Evolutionary conservation across 768 basidiomycete genomes (phyloP).

Genomic region (Lyophyllum atratum): DNA sequence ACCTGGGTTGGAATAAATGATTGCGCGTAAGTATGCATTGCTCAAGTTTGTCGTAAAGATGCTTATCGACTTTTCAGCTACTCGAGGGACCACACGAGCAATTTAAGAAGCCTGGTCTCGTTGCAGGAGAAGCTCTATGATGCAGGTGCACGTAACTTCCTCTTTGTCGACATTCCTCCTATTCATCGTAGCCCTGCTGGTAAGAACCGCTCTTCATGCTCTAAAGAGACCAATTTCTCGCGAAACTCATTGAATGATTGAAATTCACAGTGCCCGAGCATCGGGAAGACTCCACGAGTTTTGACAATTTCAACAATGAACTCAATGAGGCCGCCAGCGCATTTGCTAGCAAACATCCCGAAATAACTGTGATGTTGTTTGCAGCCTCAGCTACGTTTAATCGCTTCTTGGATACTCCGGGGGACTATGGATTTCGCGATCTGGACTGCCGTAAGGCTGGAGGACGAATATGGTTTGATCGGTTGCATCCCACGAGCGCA

Average conservation of each 20-base stretch:
- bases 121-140: conserved; percentile 51
- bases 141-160: conserved; percentile 53
- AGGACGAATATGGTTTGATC: conserved; percentile 53
- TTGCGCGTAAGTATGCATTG: conserved; percentile 43
- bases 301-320: conserved; percentile 45
- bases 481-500: conserved; percentile 52
- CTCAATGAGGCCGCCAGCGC: conserved; percentile 31
- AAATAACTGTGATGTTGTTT: conserved; percentile 49
- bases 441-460: conserved; percentile 31
- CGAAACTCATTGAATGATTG: background rate
- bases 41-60: background rate
- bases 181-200: conserved; percentile 51
- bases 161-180: conserved; percentile 63
- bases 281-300: background rate
- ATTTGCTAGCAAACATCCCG: conserved; percentile 43
- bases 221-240: background rate
- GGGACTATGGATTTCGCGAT: conserved; percentile 36
- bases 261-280: background rate
- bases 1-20: conserved; percentile 74
- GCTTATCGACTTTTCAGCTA: conserved; percentile 10
- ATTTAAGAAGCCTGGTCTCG: conserved; percentile 38
- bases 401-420: conserved; percentile 47
- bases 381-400: conserved; percentile 50
- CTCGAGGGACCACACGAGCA: conserved; percentile 17
- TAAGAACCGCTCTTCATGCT: conserved; percentile 11